Percentiles rank a stretch among this genome's conserved stretches.
These are phyloP conservation scores for Penicillium olsonii DNA, from an alignment of 2,329 filamentous ascomycete genomes.

Conservation along the genomic window DNA sequence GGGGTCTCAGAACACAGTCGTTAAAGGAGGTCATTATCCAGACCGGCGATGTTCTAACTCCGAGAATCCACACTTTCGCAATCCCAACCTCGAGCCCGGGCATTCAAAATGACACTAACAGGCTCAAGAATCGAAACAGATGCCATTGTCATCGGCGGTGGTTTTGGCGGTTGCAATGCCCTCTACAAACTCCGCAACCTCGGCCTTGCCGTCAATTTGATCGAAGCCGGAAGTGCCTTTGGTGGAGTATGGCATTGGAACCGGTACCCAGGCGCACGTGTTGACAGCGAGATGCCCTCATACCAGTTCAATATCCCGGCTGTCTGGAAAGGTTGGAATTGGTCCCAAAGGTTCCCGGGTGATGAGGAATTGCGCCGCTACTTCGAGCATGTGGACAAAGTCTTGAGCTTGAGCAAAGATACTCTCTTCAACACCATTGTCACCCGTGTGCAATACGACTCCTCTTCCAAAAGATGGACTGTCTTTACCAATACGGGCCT, in stretches of 20 bases:
- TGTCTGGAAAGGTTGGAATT: constrained; percentile 50
- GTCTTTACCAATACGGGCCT: constrained; percentile 46
- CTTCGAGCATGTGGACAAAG: constrained; percentile 50
- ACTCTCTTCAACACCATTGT: constrained; percentile 49
- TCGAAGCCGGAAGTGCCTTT: constrained; percentile 41
- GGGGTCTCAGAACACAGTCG: no score
- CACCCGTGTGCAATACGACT: constrained; percentile 43
- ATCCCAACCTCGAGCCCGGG: background rate
- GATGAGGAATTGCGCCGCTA: constrained; percentile 47
- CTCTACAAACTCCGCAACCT: constrained; percentile 41
- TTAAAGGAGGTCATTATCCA: background rate
- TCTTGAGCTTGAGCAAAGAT: constrained; percentile 47
- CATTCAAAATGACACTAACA: background rate
- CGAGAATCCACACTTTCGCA: background rate
- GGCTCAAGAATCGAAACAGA: constrained; percentile 20
- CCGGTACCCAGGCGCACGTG: constrained; percentile 46
- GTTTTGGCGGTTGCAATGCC: constrained; percentile 40
- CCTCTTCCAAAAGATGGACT: constrained; percentile 42
- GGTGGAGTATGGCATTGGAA: constrained; percentile 52
- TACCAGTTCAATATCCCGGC: constrained; percentile 58
- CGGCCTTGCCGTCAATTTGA: constrained; percentile 39
- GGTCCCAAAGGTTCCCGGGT: constrained; percentile 35
- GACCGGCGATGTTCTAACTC: no score
- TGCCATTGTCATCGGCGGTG: constrained; percentile 44
- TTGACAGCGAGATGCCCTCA: constrained; percentile 51